Conservation (phyloP, 768 basidiomycete genomes). For the Amylocystis lapponica region DNA sequence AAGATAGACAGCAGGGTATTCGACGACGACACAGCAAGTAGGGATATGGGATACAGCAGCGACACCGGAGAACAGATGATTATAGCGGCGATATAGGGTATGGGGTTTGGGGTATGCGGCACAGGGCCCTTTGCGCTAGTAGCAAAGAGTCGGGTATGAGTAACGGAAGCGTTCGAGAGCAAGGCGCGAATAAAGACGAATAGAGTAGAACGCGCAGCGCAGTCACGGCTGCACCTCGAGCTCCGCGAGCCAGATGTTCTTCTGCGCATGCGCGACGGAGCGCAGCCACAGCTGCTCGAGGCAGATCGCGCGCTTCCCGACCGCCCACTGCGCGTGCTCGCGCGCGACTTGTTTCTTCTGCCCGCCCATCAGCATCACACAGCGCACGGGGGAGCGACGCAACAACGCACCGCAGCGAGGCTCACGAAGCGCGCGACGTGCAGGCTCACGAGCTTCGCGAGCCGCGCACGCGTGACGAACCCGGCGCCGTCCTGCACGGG, state of each 20-base stretch:
- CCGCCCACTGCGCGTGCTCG: constrained; percentile 4
- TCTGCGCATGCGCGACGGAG: constrained; percentile 5
- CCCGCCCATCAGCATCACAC: no score
- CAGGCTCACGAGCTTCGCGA: constrained; percentile 9
- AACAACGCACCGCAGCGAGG: constrained; percentile 8
- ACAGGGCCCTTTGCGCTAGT: no score
- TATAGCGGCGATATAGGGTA: no score
- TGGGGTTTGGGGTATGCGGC: no score
- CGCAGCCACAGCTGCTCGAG: constrained; percentile 13
- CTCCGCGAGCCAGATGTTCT: constrained; percentile 14
- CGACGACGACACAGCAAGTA: no score
- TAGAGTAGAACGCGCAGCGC: no score
- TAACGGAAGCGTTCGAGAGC: no score
- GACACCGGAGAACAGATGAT: no score
- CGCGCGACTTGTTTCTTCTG: not conserved
- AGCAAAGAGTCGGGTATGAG: no score
- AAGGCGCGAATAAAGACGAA: no score
- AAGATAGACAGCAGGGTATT: no score
- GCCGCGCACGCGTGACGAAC: constrained; percentile 10
- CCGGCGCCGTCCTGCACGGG: constrained; percentile 6
- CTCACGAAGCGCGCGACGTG: constrained; percentile 5
- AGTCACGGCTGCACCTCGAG: constrained; percentile 14
- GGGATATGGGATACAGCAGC: no score
- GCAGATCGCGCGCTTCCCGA: constrained; percentile 5
- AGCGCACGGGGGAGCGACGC: not conserved